Evolutionary conservation across 495 filamentous ascomycete species (phyloP).

Genomic region (Astrocystis sublimbata): DNA sequence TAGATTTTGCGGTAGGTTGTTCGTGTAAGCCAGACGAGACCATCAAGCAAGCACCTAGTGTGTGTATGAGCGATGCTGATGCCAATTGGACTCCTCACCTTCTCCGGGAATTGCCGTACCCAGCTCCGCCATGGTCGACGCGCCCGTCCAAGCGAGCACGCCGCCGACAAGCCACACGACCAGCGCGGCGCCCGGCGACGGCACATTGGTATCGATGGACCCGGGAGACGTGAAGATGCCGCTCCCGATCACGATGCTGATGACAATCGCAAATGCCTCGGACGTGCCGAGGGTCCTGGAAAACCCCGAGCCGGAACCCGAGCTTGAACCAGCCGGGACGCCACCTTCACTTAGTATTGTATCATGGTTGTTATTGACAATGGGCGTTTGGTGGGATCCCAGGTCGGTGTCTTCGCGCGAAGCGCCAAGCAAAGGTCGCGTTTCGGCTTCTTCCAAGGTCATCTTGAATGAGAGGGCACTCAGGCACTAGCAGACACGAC

Average conservation of each 20-base stretch:
- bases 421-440: constrained; percentile 33
- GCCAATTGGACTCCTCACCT: too few species aligned
- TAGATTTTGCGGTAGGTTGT: not conserved
- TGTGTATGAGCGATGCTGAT: too few species aligned
- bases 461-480: constrained; percentile 9
- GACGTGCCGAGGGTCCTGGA: constrained; percentile 48
- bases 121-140: constrained; percentile 55
- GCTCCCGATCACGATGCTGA: constrained; percentile 58
- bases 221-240: constrained; percentile 60
- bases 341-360: constrained; percentile 13
- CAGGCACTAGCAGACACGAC: too few species aligned
- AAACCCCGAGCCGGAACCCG: too few species aligned
- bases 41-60: too few species aligned
- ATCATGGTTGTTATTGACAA: too few species aligned
- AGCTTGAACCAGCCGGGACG: constrained; percentile 19
- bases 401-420: constrained; percentile 15
- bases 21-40: too few species aligned
- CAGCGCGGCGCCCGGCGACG: constrained; percentile 53
- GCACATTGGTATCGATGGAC: constrained; percentile 57
- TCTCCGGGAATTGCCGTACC: constrained; percentile 55
- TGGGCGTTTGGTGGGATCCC: not conserved
- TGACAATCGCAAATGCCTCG: constrained; percentile 56
- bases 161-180: constrained; percentile 56
- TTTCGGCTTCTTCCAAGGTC: constrained; percentile 23
- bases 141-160: constrained; percentile 58